Evolutionary conservation across 768 basidiomycete genomes (phyloP), one percentile per base, ranked within the genome.

Genomic region (Cystobasidiopsis lactophilus): DNA sequence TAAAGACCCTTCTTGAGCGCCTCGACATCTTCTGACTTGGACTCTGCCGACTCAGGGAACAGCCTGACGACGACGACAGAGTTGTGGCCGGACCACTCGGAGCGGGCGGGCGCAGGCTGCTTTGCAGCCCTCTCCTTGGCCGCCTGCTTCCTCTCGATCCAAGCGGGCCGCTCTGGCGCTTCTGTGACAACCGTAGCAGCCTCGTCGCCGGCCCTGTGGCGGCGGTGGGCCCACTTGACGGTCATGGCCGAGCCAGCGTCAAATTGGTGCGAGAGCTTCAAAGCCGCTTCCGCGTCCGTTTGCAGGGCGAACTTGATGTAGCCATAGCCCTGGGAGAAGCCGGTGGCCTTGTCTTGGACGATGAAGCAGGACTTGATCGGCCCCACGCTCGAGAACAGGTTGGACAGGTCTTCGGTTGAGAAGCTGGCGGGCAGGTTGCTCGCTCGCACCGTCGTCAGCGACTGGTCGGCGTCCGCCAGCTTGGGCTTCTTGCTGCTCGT

Each of bases 291-390:
- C 5, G 88, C 91, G 66, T 96, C 93, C 61, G 93, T 84, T 52
- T 74, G 76, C 52, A 85, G 72, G 0, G 86, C 77, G 66, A 91
- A 96, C 0, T 85, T 80, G 57, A 95, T 85, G 64, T 93, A 96
- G 55, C 93, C 93, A 21, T 96, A 88, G 57, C 91, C 91, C 65
- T 95, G 93, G 1, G 85, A 88, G 56, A 59, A 65, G 48, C 62
- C 52, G 50, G 27, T 38, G 46, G 35, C 35, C 54, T 69, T 18
- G 77, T 77, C 1, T 76, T 78, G 76, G 19, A 95, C 93, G 5
- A 98, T 79, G 62, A 98, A 96, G 0, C 88, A 89, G 19, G 81
- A 79, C 35, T 86, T 76, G 16, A 98, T 82, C 27, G 93, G 93
- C 0, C 86, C 93, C 58, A 93, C 76, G 66, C 89, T 85, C 5